Conservation (phyloP, 805 yeast species). For the Kluyveromyces lactis region DNA sequence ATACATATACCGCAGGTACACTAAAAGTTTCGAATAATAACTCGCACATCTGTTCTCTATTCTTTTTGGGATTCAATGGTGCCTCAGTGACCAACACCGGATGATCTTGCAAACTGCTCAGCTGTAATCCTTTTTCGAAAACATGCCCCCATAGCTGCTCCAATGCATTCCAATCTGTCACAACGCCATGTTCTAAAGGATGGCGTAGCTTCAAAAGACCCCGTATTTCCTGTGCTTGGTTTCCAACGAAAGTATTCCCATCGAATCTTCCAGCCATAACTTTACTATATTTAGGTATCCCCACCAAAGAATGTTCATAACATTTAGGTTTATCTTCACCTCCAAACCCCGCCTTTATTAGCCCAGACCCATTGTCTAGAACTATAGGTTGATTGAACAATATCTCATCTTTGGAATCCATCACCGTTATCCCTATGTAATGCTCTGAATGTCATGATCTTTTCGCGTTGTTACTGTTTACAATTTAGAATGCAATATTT, state of each 20-base stretch:
- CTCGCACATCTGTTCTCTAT: constrained; percentile 85
- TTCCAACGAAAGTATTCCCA: constrained; percentile 67
- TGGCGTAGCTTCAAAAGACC: constrained; percentile 66
- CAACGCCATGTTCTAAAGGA: constrained; percentile 75
- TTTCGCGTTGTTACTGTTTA: neutral
- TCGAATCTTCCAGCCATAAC: constrained; percentile 66
- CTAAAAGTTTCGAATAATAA: constrained; percentile 88
- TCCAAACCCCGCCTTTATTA: constrained; percentile 83
- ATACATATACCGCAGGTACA: constrained; percentile 89
- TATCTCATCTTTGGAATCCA: constrained; percentile 6
- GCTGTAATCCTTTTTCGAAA: constrained; percentile 45
- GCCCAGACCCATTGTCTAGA: constrained; percentile 81
- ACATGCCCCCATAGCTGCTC: constrained; percentile 72
- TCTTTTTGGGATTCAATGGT: constrained; percentile 75
- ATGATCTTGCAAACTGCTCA: constrained; percentile 65
- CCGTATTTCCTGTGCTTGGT: constrained; percentile 61
- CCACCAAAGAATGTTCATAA: constrained; percentile 58
- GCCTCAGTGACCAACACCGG: constrained; percentile 86
- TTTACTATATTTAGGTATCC: constrained; percentile 76
- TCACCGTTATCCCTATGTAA: neutral
- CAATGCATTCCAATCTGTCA: constrained; percentile 80
- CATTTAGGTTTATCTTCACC: constrained; percentile 79
- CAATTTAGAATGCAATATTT: neutral
- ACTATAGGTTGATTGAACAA: constrained; percentile 66
- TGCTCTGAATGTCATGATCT: neutral